A percentile compares a stretch with the other conserved stretches of the same genome.
Evolutionary conservation across 1,139 yeast species (phyloP).

Genomic region (Suhomyces wounanorum): DNA sequence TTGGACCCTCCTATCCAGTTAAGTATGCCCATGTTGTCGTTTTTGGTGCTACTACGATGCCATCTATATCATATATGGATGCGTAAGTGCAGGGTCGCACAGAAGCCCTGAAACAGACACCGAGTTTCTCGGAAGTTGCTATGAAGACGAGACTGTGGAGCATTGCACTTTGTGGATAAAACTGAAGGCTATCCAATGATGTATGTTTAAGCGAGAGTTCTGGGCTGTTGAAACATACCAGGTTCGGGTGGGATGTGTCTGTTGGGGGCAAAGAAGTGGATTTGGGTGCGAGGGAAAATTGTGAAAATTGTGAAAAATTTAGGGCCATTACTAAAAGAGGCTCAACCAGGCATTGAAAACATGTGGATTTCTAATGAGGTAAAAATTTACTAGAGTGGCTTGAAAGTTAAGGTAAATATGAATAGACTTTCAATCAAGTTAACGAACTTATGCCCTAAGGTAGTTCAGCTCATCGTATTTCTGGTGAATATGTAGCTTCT

Average conservation of each 20-base stretch:
- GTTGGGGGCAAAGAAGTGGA: no score
- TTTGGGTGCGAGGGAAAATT: not conserved
- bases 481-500: not conserved
- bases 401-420: not conserved
- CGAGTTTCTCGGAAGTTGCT: not conserved
- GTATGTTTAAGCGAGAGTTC: no score
- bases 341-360: not conserved
- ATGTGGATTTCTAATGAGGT: not conserved
- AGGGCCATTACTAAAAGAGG: not conserved
- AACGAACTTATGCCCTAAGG: no score
- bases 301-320: not conserved
- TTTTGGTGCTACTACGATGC: not conserved
- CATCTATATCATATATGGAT: not conserved
- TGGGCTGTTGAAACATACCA: no score
- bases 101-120: not conserved
- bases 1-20: constrained; percentile 4
- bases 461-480: no score
- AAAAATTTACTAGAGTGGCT: not conserved
- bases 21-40: constrained; percentile 9
- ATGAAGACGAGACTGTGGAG: no score
- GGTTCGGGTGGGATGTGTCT: no score
- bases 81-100: not conserved
- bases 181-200: no score
- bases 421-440: no score
- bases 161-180: no score